Base-by-base conservation (phyloP, 2,329 filamentous ascomycete genomes). In the Rhinocladiella similis region DNA sequence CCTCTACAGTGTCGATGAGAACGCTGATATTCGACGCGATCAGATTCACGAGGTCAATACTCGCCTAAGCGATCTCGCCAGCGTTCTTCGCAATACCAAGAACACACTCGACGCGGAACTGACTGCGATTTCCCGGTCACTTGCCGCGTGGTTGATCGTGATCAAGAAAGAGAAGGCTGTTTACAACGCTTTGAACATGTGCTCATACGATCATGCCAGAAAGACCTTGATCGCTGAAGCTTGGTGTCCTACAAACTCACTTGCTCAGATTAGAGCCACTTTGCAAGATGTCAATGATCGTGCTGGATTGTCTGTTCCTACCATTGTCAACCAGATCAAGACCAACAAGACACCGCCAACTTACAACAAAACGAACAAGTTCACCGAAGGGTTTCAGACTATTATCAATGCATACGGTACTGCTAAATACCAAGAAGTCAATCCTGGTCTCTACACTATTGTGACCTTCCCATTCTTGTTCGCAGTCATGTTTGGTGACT, bases 391-490 rank as follows among this genome's bases (percentile, higher is more conserved):
- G 20, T 99, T 99, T 80, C 94, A 99, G 75, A 97, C 93, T 56
- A 99, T 99, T 72, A 95, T 99, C 72, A 93, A 99, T 68, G 94
- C 95, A 25, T 99, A 99, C 70, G 95, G 94, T 69, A 97, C 94
- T 41, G 90, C 94, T 59, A 97, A 96, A 64, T 99, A 99, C 75
- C 89, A 89, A 65, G 94, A 99, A 77, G 89, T 97, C 73, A 99
- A 99, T 76, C 94, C 94, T 55, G 93, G 91, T 60, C 82, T 99
- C 19, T 93, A 93, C 36, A 94, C 96, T 50, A 91, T 97, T 65
- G 87, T 99, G 62, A 99, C 94, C 5, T 99, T 99, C 75, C 94
- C 95, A n/a, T 99, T 99, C 80, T 81, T 99, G 61, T 99, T 99
- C 71, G 94, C 94, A 48, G 94, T 99, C 83, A 99, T 99, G 94